Percentiles rank a stretch among this genome's conserved stretches.
phyloP scores from a whole-genome alignment of 495 filamentous ascomycete genomes.

The Penicillium macrosclerotiorum region DNA sequence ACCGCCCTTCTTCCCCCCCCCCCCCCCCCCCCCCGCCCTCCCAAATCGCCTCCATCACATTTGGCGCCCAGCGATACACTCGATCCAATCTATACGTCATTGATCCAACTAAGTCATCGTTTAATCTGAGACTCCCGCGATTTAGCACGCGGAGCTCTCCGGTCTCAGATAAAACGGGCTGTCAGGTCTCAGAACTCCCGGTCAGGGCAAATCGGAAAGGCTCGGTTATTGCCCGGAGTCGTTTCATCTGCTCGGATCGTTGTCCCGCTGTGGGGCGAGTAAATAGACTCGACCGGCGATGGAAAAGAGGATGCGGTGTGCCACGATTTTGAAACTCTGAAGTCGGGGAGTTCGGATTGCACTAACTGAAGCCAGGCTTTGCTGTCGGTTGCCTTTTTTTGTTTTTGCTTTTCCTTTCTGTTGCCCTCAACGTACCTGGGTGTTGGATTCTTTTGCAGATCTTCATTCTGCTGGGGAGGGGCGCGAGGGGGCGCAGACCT shows the following conservation, averaged over 20 bases:
- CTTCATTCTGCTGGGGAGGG: background rate
- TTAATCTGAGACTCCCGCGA: slow-evolving; percentile 24
- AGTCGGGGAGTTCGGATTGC: too few relatives aligned
- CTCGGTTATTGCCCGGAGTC: slow-evolving; percentile 22
- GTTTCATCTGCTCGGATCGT: slow-evolving; percentile 26
- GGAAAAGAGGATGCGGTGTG: too few relatives aligned
- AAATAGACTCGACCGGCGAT: slow-evolving; percentile 14
- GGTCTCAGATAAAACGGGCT: slow-evolving; percentile 22
- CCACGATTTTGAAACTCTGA: too few relatives aligned
- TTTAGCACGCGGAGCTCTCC: slow-evolving; percentile 19
- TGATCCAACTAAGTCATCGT: slow-evolving; percentile 11
- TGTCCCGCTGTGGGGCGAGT: slow-evolving; percentile 28
- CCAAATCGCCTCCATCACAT: too few relatives aligned
- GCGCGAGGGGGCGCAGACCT: too few relatives aligned
- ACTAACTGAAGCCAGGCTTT: too few relatives aligned
- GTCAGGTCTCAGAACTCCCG: slow-evolving; percentile 5
- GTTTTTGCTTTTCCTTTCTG: background rate
- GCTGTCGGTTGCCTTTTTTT: background rate
- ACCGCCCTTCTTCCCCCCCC: too few relatives aligned
- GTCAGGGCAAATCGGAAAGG: slow-evolving; percentile 28
- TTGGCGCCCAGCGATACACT: background rate
- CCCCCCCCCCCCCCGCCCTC: too few relatives aligned
- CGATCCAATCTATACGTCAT: slow-evolving; percentile 12
- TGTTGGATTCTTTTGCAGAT: background rate
- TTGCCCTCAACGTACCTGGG: background rate